These are phyloP conservation scores for Colletotrichum sp. DNA, from an alignment of 2,329 filamentous ascomycete genomes.

Conservation along the genomic window DNA sequence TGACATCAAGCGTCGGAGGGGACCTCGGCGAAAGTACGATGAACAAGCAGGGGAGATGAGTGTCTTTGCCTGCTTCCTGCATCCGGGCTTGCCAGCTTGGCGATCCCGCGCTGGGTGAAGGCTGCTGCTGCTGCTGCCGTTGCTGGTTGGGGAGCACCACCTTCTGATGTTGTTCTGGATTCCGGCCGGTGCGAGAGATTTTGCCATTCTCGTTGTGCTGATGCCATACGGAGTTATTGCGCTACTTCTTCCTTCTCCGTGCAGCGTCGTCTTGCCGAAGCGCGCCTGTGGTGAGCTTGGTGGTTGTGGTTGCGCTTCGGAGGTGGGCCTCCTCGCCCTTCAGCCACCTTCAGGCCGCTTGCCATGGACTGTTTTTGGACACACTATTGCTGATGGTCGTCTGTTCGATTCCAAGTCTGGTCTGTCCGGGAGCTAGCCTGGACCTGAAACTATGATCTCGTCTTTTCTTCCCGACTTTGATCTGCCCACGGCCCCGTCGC, in stretches of 20 bases:
- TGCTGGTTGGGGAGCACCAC: not conserved
- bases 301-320: constrained; percentile 5
- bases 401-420: constrained; percentile 11
- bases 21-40: constrained; percentile 9
- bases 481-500: constrained; percentile 16
- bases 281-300: not conserved
- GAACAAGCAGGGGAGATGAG: constrained; percentile 13
- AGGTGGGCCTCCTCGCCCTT: constrained; percentile 1
- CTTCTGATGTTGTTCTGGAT: not conserved
- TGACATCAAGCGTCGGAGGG: constrained; percentile 12
- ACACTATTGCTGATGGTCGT: constrained; percentile 6
- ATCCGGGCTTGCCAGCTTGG: constrained; percentile 21
- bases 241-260: constrained; percentile 9
- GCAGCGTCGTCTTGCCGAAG: constrained; percentile 16
- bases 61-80: constrained; percentile 20
- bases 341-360: constrained; percentile 17
- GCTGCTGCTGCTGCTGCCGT: not conserved
- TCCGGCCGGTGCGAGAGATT: constrained; percentile 7
- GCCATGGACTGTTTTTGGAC: constrained; percentile 11
- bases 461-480: constrained; percentile 7
- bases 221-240: constrained; percentile 12
- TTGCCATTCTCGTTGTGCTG: constrained; percentile 15
- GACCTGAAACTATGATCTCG: constrained; percentile 20
- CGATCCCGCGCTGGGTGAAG: not conserved
- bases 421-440: constrained; percentile 13